Conservation (phyloP, 108 stramenopile species). For the Nitzschia palea region DNA sequence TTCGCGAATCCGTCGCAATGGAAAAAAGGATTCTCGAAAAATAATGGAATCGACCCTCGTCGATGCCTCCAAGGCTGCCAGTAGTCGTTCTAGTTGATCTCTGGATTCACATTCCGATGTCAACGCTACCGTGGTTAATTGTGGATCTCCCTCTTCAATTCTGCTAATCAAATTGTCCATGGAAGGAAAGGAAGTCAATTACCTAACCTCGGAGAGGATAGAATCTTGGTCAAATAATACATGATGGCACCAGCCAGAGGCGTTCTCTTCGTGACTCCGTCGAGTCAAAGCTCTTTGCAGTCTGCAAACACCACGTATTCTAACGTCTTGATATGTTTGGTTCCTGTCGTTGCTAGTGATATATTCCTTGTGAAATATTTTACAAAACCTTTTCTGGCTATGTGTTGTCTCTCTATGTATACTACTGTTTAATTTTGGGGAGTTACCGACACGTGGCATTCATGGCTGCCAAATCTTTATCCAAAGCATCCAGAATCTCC, state of each 20-base stretch:
- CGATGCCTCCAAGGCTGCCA: not conserved
- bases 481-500: not conserved
- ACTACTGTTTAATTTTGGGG: too few relatives aligned
- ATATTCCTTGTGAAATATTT: too few relatives aligned
- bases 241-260: too few relatives aligned
- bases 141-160: not conserved
- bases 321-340: too few relatives aligned
- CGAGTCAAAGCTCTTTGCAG: too few relatives aligned
- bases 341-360: not conserved
- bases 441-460: not conserved
- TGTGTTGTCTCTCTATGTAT: too few relatives aligned
- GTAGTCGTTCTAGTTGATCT: not conserved
- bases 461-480: not conserved
- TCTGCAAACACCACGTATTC: too few relatives aligned
- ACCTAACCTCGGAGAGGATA: too few relatives aligned
- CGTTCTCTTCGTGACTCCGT: too few relatives aligned
- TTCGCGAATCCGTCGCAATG: slow-evolving; percentile 1
- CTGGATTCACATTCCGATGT: not conserved
- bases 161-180: not conserved
- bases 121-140: not conserved
- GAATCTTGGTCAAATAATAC: too few relatives aligned
- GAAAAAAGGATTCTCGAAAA: slow-evolving; percentile 5
- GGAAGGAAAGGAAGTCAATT: too few relatives aligned
- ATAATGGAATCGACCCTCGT: not conserved
- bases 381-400: too few relatives aligned